phyloP scores from a whole-genome alignment of 768 basidiomycete genomes.

The Sporobolomyces roseus region DNA sequence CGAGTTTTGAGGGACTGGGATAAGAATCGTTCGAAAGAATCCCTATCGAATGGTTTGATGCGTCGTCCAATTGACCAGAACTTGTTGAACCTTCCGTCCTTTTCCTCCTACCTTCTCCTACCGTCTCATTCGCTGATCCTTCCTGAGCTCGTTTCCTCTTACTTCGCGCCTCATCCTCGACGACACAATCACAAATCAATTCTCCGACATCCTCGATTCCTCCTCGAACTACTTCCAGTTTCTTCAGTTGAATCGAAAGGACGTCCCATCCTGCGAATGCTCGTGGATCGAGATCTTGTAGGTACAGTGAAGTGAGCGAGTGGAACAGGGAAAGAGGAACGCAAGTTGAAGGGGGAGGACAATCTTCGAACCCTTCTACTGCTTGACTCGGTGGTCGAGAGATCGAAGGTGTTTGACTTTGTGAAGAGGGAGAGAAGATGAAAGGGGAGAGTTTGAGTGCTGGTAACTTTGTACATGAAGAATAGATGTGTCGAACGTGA shows the following conservation, averaged over 20 bases:
- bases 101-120: no score
- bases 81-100: no score
- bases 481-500: constrained; percentile 81
- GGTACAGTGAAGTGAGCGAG: constrained; percentile 71
- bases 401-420: constrained; percentile 49
- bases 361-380: constrained; percentile 65
- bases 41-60: no score
- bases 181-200: constrained; percentile 68
- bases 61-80: no score
- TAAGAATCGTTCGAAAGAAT: no score
- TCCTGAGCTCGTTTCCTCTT: constrained; percentile 2
- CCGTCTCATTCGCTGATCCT: background rate
- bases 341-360: constrained; percentile 62
- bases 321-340: constrained; percentile 80
- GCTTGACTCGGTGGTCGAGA: background rate
- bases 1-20: constrained; percentile 23
- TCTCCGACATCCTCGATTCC: constrained; percentile 77
- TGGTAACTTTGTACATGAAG: constrained; percentile 84
- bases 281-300: constrained; percentile 75
- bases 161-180: constrained; percentile 59
- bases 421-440: constrained; percentile 17
- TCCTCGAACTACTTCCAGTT: constrained; percentile 70
- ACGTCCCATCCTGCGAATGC: constrained; percentile 77
- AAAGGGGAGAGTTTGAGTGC: constrained; percentile 54
- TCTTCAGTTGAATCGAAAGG: constrained; percentile 64